A percentile compares a stretch with the other conserved stretches of the same genome.
Conservation (phyloP, 345 rosid genomes). For the Eucalyptus paniculata region DNA sequence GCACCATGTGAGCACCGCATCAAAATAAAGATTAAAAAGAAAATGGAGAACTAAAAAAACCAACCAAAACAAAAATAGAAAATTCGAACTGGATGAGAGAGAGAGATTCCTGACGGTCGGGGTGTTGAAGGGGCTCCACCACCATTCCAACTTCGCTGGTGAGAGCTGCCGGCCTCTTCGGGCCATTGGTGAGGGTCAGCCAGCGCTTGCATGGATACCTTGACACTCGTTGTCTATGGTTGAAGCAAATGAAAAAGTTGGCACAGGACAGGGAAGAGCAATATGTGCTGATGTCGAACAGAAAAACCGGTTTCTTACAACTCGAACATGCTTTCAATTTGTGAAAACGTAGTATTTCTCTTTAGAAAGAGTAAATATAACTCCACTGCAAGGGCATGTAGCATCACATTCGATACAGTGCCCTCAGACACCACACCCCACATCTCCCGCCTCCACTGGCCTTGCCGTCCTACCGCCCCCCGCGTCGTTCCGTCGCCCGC, state of each 20-base stretch:
- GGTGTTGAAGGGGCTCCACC: no score
- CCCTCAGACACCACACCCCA: neutral
- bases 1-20: accelerated
- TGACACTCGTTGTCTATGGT: neutral
- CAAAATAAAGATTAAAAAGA: neutral
- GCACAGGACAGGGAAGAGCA: neutral
- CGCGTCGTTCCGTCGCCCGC: no score
- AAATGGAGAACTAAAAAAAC: neutral
- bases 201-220: neutral
- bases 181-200: no score
- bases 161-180: no score
- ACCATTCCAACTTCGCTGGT: no score
- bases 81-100: no score
- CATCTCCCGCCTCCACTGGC: neutral
- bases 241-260: neutral
- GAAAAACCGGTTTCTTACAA: neutral
- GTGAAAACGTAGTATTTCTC: neutral
- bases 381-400: neutral
- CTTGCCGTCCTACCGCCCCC: neutral
- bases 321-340: neutral
- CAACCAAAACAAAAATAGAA: neutral
- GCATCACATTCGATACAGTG: neutral
- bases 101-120: no score
- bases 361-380: neutral
- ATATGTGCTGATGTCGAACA: neutral